A percentile compares a stretch with the other conserved stretches of the same genome.
Conservation (phyloP, 2,329 filamentous ascomycete genomes). For the Fonsecaea pedrosoi region DNA sequence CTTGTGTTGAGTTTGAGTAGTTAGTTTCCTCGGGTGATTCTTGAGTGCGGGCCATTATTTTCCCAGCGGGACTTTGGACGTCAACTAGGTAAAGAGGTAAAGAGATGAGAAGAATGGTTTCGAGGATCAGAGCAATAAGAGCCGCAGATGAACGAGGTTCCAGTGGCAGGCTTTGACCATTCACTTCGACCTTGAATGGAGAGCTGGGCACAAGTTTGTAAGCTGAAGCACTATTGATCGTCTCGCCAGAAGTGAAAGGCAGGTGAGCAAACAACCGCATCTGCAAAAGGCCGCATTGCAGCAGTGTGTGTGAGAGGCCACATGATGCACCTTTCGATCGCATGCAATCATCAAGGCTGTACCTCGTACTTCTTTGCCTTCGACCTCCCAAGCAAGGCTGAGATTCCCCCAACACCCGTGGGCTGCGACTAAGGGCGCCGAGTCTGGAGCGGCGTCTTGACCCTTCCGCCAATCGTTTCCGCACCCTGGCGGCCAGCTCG, state of each 20-base stretch:
- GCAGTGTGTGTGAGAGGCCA: background rate
- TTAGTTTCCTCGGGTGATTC: background rate
- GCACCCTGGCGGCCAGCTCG: background rate
- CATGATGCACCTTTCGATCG: background rate
- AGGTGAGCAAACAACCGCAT: slow-evolving; percentile 1
- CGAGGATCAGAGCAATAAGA: background rate
- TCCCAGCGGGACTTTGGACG: background rate
- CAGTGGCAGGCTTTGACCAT: background rate
- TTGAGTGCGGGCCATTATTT: background rate
- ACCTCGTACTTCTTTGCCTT: background rate
- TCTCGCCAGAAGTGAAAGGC: background rate
- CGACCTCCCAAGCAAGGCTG: background rate
- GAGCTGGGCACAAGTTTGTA: background rate
- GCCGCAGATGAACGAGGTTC: background rate
- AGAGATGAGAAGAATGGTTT: background rate
- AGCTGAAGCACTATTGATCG: slow-evolving; percentile 14
- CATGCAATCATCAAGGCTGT: background rate
- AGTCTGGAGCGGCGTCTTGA: background rate
- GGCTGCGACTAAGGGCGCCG: background rate
- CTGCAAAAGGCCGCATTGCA: background rate
- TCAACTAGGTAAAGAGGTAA: background rate
- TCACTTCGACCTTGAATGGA: background rate
- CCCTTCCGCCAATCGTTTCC: background rate
- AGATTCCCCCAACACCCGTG: background rate
- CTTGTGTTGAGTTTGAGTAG: background rate